Base-by-base conservation (phyloP, 139 green algal genomes). In the Astrephomene gubernaculifera region DNA sequence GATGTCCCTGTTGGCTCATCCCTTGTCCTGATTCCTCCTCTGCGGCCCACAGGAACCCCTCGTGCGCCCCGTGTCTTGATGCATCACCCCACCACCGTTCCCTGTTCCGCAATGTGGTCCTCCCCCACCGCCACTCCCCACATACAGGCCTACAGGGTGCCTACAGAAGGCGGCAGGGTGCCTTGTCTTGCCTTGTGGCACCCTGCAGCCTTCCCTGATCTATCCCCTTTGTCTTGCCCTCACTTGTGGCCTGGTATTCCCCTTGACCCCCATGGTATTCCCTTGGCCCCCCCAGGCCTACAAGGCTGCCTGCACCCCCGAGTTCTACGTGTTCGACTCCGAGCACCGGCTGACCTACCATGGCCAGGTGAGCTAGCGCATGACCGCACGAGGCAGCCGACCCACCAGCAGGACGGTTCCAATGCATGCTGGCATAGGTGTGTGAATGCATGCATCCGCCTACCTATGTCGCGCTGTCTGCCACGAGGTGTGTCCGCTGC, bases 311-410 rank as follows among this genome's bases (percentile, higher is more conserved):
- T 89, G 85, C 85, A 89, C 85, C 3, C 85, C 76, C 22, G 80
- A 86, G 88, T 95, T 96, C 53, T 93, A 94, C 54, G 87, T 98
- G n/a, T 95, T 96, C 86, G 90, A 92, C 45, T 2, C 29, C 0
- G 78, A 90, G 10, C 49, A 89, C 14, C 83, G 93, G 75, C 91
- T 98, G 35, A 80, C 52, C 4, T 98, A 98, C 86, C 95, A 98
- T 75, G 95, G 95, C 8, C 95, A 95, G 69, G 82, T 82, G 36
- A 2, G 57, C 1, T 25, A 8, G 33, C 9, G 17, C 33, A 25
- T 57, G 49, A 57, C 49, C 14, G 41, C 39, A 22, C 19, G 8
- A 67, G 60, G 60, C 17, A 57, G 49, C 14, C 14, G 49, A 17
- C 14, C 49, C 49, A 57, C 14, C 14, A 57, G 49, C 49, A 17